phyloP scores from a whole-genome alignment of 306 rosid species.

The Vigna trinervia region DNA sequence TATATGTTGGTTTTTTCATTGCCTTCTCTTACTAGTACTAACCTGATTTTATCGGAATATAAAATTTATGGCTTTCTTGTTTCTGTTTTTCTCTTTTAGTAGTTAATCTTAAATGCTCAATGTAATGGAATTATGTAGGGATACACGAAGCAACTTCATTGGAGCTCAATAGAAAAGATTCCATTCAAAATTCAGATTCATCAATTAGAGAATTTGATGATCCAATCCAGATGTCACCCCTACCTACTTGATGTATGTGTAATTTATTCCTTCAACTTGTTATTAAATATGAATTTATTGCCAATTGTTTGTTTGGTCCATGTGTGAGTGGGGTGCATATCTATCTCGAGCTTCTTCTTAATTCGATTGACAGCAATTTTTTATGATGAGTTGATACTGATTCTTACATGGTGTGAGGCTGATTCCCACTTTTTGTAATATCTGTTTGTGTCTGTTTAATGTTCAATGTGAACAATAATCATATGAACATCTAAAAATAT shows the following conservation, averaged over 20 bases:
- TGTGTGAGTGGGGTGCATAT: not conserved
- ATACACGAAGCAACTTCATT: constrained; percentile 89
- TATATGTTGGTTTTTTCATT: not conserved
- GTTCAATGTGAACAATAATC: not conserved
- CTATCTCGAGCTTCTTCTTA: constrained; percentile 2
- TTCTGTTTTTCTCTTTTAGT: constrained; percentile 12
- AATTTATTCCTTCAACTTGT: constrained; percentile 15
- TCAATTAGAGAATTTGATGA: constrained; percentile 66
- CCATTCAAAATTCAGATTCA: constrained; percentile 57
- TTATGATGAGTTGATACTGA: constrained; percentile 2
- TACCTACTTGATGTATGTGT: constrained; percentile 87
- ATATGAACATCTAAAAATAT: not conserved
- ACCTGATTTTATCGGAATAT: not conserved
- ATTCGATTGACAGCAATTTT: constrained; percentile 18
- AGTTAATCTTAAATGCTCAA: constrained; percentile 30
- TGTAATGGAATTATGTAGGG: constrained; percentile 60
- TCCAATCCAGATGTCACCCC: constrained; percentile 71
- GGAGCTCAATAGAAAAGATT: constrained; percentile 78
- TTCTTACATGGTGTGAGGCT: not conserved
- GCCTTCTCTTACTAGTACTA: not conserved
- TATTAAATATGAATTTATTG: constrained; percentile 25
- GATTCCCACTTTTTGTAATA: constrained; percentile 26
- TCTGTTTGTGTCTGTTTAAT: constrained; percentile 8
- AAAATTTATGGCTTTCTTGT: not conserved
- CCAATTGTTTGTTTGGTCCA: constrained; percentile 23